These are phyloP conservation scores for Lentinula guzmanii DNA, from an alignment of 768 basidiomycete species.

Conservation along the genomic window DNA sequence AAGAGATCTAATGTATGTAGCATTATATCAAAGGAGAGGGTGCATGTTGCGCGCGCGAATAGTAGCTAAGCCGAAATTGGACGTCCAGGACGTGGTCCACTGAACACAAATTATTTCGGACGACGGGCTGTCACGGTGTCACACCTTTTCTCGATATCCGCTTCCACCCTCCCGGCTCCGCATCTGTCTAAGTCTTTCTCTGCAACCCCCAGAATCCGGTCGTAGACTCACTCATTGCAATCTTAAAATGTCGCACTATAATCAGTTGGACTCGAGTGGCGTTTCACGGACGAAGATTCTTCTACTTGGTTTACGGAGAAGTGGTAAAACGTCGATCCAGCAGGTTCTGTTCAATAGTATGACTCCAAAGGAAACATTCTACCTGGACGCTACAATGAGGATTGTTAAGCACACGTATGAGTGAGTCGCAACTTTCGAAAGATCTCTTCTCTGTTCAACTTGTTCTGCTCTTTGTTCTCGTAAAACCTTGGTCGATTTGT, in stretches of 20 bases:
- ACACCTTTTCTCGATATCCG: background rate
- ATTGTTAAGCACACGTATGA: slow-evolving; percentile 72
- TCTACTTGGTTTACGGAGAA: slow-evolving; percentile 72
- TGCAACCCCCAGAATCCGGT: no score
- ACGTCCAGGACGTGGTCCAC: no score
- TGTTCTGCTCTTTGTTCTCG: background rate
- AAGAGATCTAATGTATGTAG: no score
- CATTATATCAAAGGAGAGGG: no score
- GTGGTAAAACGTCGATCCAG: slow-evolving; percentile 88
- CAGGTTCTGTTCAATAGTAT: slow-evolving; percentile 89
- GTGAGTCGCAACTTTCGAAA: slow-evolving; percentile 39
- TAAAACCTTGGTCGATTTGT: background rate
- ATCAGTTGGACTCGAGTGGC: slow-evolving; percentile 18
- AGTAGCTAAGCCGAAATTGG: no score
- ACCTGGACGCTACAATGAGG: slow-evolving; percentile 81
- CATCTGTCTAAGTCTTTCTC: no score
- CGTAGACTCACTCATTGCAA: background rate
- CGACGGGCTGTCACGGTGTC: background rate
- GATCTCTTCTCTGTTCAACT: background rate
- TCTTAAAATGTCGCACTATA: background rate
- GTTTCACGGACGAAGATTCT: slow-evolving; percentile 61
- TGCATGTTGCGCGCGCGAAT: no score
- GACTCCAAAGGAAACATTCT: slow-evolving; percentile 80
- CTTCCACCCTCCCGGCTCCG: background rate
- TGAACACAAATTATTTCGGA: no score